A percentile compares a stretch with the other conserved stretches of the same genome.
phyloP scores from a whole-genome alignment of 148 eudicot genomes.

The Bassia scoparia region DNA sequence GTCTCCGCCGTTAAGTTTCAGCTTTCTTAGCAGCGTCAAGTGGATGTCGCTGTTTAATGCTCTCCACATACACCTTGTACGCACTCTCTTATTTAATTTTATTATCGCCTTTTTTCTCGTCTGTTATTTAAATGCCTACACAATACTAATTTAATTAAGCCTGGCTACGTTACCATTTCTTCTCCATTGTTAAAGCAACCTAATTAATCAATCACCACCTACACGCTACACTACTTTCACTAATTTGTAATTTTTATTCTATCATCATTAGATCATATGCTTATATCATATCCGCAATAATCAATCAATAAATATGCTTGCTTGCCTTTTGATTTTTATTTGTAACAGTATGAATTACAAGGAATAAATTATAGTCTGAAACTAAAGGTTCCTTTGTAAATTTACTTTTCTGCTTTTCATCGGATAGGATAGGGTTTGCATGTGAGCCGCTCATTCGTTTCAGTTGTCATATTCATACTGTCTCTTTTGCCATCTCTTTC shows the following conservation, averaged over 20 bases:
- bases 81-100: not conserved
- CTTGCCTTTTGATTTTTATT: too few species aligned
- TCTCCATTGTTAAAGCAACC: too few species aligned
- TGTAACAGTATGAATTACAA: not conserved
- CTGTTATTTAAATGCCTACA: too few species aligned
- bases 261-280: too few species aligned
- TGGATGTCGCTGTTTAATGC: constrained; percentile 23
- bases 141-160: too few species aligned
- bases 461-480: not conserved
- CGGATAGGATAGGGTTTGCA: not conserved
- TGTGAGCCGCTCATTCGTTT: constrained; percentile 4
- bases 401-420: not conserved
- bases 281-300: too few species aligned
- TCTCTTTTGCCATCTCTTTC: not conserved
- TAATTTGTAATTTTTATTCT: too few species aligned
- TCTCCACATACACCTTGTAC: too few species aligned
- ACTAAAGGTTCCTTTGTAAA: not conserved
- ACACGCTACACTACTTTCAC: too few species aligned
- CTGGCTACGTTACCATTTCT: too few species aligned
- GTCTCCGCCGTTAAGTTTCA: constrained; percentile 26
- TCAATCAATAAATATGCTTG: too few species aligned
- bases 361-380: not conserved
- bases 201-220: too few species aligned
- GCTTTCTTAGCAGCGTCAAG: constrained; percentile 27
- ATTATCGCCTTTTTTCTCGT: not conserved